A percentile compares a stretch with the other conserved stretches of the same genome.
Conservation (phyloP, 495 filamentous ascomycete genomes). For the Penicillium tannophilum region DNA sequence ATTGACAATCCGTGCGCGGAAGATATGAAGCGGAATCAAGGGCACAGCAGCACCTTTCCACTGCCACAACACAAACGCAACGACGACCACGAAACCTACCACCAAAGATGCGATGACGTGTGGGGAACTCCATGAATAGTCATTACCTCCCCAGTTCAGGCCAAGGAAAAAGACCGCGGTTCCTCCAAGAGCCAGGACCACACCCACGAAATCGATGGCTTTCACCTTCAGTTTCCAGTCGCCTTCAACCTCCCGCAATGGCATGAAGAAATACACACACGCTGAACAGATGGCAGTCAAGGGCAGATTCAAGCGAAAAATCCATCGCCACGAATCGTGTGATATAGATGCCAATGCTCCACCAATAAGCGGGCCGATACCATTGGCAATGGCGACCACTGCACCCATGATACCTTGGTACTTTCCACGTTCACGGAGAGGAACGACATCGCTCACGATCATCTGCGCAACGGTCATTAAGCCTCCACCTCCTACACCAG, state of each 20-base stretch:
- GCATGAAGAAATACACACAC: constrained; percentile 55
- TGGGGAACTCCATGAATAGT: constrained; percentile 51
- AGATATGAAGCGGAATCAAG: constrained; percentile 50
- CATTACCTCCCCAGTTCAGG: constrained; percentile 55
- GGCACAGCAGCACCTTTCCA: constrained; percentile 42
- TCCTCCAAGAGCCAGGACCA: constrained; percentile 40
- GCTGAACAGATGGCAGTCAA: constrained; percentile 48
- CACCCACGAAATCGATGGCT: constrained; percentile 52
- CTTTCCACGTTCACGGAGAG: constrained; percentile 57
- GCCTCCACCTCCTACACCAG: constrained; percentile 58
- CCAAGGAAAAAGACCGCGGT: constrained; percentile 48
- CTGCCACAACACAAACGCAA: constrained; percentile 53
- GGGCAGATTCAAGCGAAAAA: constrained; percentile 55
- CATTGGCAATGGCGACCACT: constrained; percentile 55
- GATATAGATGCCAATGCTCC: constrained; percentile 48
- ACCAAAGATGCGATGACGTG: constrained; percentile 52
- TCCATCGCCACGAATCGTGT: constrained; percentile 56
- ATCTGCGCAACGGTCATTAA: constrained; percentile 56
- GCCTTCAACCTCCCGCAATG: constrained; percentile 49
- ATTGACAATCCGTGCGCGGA: constrained; percentile 50
- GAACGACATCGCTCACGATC: constrained; percentile 59
- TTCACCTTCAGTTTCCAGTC: constrained; percentile 53
- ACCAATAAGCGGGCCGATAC: constrained; percentile 57
- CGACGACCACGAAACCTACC: constrained; percentile 43
- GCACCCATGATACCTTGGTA: constrained; percentile 61